Base-by-base conservation (phyloP, 108 stramenopile species). In the Seminavis robusta region DNA sequence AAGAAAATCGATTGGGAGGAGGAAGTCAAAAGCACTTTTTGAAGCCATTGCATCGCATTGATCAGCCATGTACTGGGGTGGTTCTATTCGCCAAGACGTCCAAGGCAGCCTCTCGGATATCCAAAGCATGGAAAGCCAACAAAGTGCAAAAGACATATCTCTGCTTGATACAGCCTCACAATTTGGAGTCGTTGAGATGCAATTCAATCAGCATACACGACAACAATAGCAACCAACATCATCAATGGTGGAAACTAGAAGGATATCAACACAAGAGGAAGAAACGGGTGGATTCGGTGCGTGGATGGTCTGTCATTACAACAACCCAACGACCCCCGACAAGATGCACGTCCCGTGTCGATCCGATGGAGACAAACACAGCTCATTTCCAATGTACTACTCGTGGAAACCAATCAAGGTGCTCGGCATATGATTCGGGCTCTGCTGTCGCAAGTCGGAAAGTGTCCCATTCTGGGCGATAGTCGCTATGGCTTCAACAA, bases 371-470 rank as follows among this genome's bases (percentile, higher is more conserved):
- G n/a, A n/a, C 46, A 23, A 27, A 21, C 21, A 47, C 15, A 25
- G 46, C 15, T 19, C n/a, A n/a, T n/a, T n/a, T n/a, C n/a, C n/a
- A n/a, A n/a, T n/a, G 19, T 75, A 19, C 44, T 90, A 0, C 56
- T 54, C 1, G 78, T 86, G 9, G 56, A 55, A 31, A 89, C 91
- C 2, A 59, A 71, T 30, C 76, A 81, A 17, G 91, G 91, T 20
- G 74, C 85, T n/a, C 77, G 84, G 15, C 91, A 92, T 61, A 80
- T 84, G 69, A 83, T 92, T 27, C 91, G 91, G 21, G 83, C 87
- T 4, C 32, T 92, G 48, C 53, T 92, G 19, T 73, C 75, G 19
- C 57, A 76, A 23, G 59, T 75, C 10, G 84, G 80, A 2, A 33
- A 52, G 1, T 72, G 81, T 33, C 83, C 84, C 17, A 74, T 92